Base-by-base conservation (phyloP, 75 land plant genomes). In the Selaginella tamariscina region DNA sequence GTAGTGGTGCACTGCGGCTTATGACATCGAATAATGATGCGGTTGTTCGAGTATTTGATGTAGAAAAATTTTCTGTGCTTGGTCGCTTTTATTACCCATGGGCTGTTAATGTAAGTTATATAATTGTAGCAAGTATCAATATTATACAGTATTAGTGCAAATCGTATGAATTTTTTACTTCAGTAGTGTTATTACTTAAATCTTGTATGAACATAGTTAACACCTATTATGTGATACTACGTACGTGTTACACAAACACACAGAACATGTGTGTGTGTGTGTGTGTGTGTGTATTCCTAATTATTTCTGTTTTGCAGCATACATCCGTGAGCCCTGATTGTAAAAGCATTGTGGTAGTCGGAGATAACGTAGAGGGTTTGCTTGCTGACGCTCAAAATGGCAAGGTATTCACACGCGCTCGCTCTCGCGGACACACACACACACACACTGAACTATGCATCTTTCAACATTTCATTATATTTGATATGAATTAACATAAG, bases 21-120 rank as follows among this genome's bases (percentile, higher is more conserved):
- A 78, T 85, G 82, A 73, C 89, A 54, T 88, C 89, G 30, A 95
- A 91, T 70, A 95, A 95, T 66, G 99, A 95, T 75, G 82, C 82
- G 11, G 69, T 73, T 66, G 80, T 95, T 31, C 80, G 97, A 27
- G 76, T 90, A 0, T 88, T 91, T 74, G 99, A 95, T 56, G 71
- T 83, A 32, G 86, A 82, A 27, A 85, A 73, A 0, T 95, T 91
- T 59, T 24, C 71, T 26, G 79, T 79, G 26, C 77, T 88, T 31
- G 74, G 62, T 57, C 71, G 67, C 22, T 85, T 87, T 66, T 67
- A 72, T 56, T 95, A 82, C 62, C 82, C 82, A 0, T 95, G 99
- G 99, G 81, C 97, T 68, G 87, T 95, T 0, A 95, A 95, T 83
- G 99, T 95, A 75, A 81, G 91, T 18, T 18, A 2, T 2, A 1